Percentiles rank a stretch among this genome's conserved stretches.
Evolutionary conservation across 768 basidiomycete genomes (phyloP).

Genomic region (Leccinum uliginosum): DNA sequence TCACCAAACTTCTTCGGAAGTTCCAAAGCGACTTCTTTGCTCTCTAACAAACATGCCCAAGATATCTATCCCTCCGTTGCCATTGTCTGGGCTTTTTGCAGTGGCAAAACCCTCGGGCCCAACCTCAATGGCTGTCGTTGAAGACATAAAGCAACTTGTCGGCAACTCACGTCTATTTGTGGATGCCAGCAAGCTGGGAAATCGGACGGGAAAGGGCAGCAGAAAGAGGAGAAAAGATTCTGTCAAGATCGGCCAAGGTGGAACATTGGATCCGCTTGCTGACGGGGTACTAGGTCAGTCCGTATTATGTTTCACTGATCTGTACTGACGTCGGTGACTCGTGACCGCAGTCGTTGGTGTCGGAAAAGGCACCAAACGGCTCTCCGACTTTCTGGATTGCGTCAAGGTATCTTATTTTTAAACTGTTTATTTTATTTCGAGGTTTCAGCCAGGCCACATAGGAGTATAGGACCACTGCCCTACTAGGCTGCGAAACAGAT

Average conservation of each 20-base stretch:
- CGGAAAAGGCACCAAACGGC: slow-evolving; percentile 84
- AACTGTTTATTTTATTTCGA: slow-evolving; percentile 2
- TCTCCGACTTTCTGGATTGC: slow-evolving; percentile 80
- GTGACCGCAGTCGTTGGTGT: slow-evolving; percentile 71
- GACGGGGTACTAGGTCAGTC: slow-evolving; percentile 85
- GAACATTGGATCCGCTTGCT: slow-evolving; percentile 94
- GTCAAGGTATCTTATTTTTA: slow-evolving; percentile 59
- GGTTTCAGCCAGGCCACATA: slow-evolving; percentile 30
- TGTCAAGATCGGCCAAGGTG: slow-evolving; percentile 88
- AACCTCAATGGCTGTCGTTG: slow-evolving; percentile 87
- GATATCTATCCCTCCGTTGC: slow-evolving; percentile 45
- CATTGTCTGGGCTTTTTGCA: slow-evolving; percentile 80
- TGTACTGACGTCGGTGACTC: slow-evolving; percentile 2
- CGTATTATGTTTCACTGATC: background rate
- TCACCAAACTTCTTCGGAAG: background rate
- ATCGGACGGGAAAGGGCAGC: slow-evolving; percentile 44
- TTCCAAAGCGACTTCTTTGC: background rate
- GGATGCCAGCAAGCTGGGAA: slow-evolving; percentile 52
- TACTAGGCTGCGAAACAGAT: slow-evolving; percentile 94
- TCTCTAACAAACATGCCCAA: slow-evolving; percentile 58
- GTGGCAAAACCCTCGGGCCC: slow-evolving; percentile 90
- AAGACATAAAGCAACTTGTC: slow-evolving; percentile 79
- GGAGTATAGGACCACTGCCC: slow-evolving; percentile 89
- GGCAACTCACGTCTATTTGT: slow-evolving; percentile 74
- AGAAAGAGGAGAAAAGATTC: slow-evolving; percentile 36